phyloP scores from a whole-genome alignment of 352 stramenopile species.

The Saprolegnia diclina region DNA sequence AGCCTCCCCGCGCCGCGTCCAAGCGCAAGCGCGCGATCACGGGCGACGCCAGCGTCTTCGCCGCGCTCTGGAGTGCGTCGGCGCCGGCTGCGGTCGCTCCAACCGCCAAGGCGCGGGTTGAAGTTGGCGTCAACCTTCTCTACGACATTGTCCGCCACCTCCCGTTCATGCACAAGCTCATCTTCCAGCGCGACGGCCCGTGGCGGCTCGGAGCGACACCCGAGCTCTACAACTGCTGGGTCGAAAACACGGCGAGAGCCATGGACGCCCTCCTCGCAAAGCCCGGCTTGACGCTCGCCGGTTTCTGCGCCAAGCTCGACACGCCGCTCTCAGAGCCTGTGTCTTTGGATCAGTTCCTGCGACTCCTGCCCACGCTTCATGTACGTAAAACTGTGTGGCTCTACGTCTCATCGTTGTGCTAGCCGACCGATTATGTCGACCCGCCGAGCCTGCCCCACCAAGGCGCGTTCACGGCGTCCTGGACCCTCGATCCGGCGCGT shows the following conservation, averaged over 20 bases:
- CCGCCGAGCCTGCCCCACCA: neutral
- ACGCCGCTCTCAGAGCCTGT: neutral
- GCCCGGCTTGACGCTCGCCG: neutral
- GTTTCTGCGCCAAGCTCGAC: neutral
- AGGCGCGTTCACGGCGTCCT: neutral
- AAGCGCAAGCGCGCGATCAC: neutral
- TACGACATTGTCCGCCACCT: constrained; percentile 3
- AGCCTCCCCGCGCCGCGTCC: neutral
- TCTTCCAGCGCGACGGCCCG: constrained; percentile 1
- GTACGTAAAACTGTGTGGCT: too few relatives aligned
- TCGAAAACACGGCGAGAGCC: constrained; percentile 11
- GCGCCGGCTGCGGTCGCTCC: neutral
- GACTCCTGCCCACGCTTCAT: neutral
- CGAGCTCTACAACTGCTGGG: constrained; percentile 9
- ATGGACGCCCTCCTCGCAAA: neutral
- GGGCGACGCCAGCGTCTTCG: neutral
- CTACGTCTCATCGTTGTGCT: constrained; percentile 3
- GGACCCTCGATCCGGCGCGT: neutral
- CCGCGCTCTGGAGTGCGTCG: neutral
- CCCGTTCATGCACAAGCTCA: constrained; percentile 4
- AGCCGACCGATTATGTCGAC: constrained; percentile 4
- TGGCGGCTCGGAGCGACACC: neutral
- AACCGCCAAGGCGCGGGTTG: neutral
- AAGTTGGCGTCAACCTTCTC: constrained; percentile 2
- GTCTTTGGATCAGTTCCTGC: neutral